A percentile compares a stretch with the other conserved stretches of the same genome.
Evolutionary conservation across 768 basidiomycete species (phyloP).

Genomic region (Chalciporus chontae): DNA sequence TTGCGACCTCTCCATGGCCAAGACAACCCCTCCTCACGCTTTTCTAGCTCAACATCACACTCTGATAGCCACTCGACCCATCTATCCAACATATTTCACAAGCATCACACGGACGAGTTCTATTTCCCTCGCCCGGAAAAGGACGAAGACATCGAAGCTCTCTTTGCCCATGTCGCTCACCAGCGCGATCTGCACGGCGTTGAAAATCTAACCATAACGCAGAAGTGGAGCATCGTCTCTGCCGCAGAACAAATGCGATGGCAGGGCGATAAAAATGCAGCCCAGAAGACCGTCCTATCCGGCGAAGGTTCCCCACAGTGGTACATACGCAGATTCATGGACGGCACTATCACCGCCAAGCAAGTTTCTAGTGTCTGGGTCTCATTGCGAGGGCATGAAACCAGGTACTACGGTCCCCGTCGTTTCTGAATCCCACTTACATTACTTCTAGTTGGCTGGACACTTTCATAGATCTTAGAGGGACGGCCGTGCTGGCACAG

Average conservation of each 20-base stretch:
- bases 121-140: constrained; percentile 71
- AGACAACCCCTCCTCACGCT: constrained; percentile 58
- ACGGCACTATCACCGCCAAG: constrained; percentile 78
- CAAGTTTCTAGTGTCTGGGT: constrained; percentile 74
- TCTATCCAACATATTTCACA: constrained; percentile 52
- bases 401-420: constrained; percentile 50
- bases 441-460: constrained; percentile 65
- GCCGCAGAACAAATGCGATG: constrained; percentile 79
- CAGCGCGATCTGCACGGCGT: constrained; percentile 64
- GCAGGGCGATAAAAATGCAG: constrained; percentile 65
- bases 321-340: constrained; percentile 89
- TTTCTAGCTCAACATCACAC: constrained; percentile 40
- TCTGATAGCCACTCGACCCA: constrained; percentile 45
- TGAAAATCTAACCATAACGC: constrained; percentile 62
- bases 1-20: constrained; percentile 54
- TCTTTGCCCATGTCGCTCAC: constrained; percentile 76
- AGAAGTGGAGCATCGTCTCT: constrained; percentile 91
- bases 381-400: constrained; percentile 75
- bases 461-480: constrained; percentile 69
- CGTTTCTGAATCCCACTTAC: constrained; percentile 15
- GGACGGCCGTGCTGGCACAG: constrained; percentile 83
- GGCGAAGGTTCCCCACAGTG: constrained; percentile 81
- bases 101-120: constrained; percentile 57
- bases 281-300: constrained; percentile 52
- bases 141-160: constrained; percentile 71